Percentiles rank a stretch among this genome's conserved stretches.
These are phyloP conservation scores for Pharnaceum exiguum DNA, from an alignment of 148 eudicot genomes.

Conservation along the genomic window DNA sequence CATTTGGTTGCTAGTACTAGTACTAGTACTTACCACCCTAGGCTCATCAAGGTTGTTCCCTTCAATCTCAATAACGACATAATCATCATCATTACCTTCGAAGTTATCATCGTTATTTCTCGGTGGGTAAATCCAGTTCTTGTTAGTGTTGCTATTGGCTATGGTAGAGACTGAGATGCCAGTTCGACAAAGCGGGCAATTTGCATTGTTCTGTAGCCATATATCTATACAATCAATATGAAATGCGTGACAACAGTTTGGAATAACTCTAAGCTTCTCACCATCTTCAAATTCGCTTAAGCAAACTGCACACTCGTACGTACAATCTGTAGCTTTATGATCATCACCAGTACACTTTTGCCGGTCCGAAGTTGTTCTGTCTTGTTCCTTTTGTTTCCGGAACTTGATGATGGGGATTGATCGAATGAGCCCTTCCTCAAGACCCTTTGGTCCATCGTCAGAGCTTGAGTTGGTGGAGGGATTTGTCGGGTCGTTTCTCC, in stretches of 20 bases:
- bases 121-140: conserved; percentile 2
- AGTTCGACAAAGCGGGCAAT: conserved; percentile 81
- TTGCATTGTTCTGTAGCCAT: conserved; percentile 77
- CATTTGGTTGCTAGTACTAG: conserved; percentile 19
- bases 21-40: conserved; percentile 21
- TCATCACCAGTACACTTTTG: too few species aligned
- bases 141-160: neutral
- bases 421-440: conserved; percentile 63
- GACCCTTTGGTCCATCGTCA: conserved; percentile 25
- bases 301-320: conserved; percentile 73
- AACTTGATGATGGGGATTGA: conserved; percentile 61
- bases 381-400: conserved; percentile 18
- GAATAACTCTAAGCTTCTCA: conserved; percentile 67
- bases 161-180: conserved; percentile 41
- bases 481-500: conserved; percentile 5
- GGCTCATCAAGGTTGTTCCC: conserved; percentile 27
- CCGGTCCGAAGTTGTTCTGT: too few species aligned
- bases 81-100: conserved; percentile 48
- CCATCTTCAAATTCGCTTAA: conserved; percentile 61
- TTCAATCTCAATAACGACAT: conserved; percentile 66
- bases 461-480: neutral
- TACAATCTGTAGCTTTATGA: too few species aligned
- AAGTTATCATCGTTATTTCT: conserved; percentile 4
- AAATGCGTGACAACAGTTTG: conserved; percentile 69
- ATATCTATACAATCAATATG: conserved; percentile 93